Base-by-base conservation (phyloP, 148 eudicot genomes). In the Drosera capensis region DNA sequence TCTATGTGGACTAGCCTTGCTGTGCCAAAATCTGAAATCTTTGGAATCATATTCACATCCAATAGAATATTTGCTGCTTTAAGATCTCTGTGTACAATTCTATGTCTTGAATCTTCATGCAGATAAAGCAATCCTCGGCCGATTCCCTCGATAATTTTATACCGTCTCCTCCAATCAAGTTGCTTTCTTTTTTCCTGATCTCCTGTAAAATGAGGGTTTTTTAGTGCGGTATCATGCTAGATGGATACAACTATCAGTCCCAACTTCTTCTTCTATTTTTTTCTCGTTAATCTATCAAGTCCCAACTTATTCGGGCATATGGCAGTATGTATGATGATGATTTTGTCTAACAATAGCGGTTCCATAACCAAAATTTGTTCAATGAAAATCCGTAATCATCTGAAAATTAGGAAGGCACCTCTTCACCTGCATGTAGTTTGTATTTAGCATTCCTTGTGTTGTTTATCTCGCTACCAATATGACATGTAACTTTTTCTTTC, bases 101-200 rank as follows among this genome's bases (percentile, higher is more conserved):
- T 56, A 31, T 66, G 68, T 14, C 75, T 54, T 14, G 80, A 74
- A 53, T 70, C 72, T 49, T 74, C 60, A 48, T 66, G 72, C 2
- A 74, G 68, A 57, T 70, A n/a, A 29, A 57, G 40, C 2, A 49
- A 20, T n/a, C 54, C 48, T 40, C 62, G 14, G 22, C 40, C 54
- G 22, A 40, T 47, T 2, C 62, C 54, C 23, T 25, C 17, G 21
- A 76, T 72, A 44, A 71, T 76, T 5, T 59, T 70, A 47, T 59
- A 56, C 0, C 61, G 46, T 3, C 17, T 48, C 45, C 20, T 1
- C 50, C 49, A 55, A 18, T 55, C 58, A n/a, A 55, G 26, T 14
- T 30, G 34, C 23, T 17, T 25, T 12, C 51, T 51, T 20, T 45
- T 68, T 2, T 12, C 18, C 3, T 59, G 59, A 36, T 72, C 70